phyloP scores from a whole-genome alignment of 805 yeast genomes.

The Candida ascalaphidarum region DNA sequence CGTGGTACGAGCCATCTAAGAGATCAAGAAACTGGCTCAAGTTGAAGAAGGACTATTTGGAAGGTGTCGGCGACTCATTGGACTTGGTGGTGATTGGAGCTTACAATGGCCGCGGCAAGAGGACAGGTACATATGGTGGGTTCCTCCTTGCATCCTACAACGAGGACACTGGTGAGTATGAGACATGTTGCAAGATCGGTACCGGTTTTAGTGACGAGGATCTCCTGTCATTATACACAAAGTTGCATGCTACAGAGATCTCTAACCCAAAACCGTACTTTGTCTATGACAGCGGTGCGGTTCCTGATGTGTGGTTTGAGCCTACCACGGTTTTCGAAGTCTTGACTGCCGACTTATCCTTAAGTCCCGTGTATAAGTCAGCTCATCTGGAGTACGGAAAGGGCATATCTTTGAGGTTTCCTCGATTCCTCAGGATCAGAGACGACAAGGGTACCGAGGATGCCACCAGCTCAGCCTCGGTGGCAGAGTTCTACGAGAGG shows the following conservation, averaged over 20 bases:
- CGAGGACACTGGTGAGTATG: slow-evolving; percentile 84
- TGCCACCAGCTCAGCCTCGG: slow-evolving; percentile 78
- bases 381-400: slow-evolving; percentile 64
- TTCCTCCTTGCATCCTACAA: slow-evolving; percentile 86
- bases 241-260: slow-evolving; percentile 61
- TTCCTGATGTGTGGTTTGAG: slow-evolving; percentile 93
- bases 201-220: slow-evolving; percentile 92
- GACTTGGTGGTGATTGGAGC: slow-evolving; percentile 94
- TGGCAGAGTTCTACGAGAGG: slow-evolving; percentile 71
- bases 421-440: slow-evolving; percentile 73
- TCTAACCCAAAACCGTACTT: slow-evolving; percentile 57
- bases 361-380: slow-evolving; percentile 85
- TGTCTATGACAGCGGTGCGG: slow-evolving; percentile 62
- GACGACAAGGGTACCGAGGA: slow-evolving; percentile 84
- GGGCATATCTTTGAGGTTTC: slow-evolving; percentile 85
- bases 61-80: slow-evolving; percentile 92
- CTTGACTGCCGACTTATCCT: slow-evolving; percentile 80
- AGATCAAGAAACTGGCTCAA: slow-evolving; percentile 94
- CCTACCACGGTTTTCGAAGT: slow-evolving; percentile 83
- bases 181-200: slow-evolving; percentile 94
- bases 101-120: slow-evolving; percentile 85
- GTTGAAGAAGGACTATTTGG: slow-evolving; percentile 87
- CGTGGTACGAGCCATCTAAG: slow-evolving; percentile 88
- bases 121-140: slow-evolving; percentile 95
- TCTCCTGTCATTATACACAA: slow-evolving; percentile 49